phyloP scores from a whole-genome alignment of 2,329 filamentous ascomycete genomes.

The Colletotrichum sp. region DNA sequence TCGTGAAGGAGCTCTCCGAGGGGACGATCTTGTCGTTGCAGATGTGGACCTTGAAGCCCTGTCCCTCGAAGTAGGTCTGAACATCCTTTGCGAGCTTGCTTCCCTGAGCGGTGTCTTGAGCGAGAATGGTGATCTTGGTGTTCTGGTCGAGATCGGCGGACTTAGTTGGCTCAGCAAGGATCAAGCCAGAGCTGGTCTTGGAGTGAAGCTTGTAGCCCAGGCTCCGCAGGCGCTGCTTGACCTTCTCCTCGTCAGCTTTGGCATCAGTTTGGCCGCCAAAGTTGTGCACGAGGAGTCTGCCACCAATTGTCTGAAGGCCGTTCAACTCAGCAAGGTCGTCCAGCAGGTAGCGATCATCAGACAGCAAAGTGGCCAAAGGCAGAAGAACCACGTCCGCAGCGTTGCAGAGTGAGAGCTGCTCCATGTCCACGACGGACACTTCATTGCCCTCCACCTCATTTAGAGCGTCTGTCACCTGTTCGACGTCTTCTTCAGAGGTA shows the following conservation, averaged over 20 bases:
- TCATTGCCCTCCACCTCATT: background rate
- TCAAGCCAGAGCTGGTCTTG: background rate
- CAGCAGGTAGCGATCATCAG: background rate
- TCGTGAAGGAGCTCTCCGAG: background rate
- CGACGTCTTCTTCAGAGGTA: background rate
- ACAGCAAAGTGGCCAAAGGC: background rate
- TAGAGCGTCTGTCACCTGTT: background rate
- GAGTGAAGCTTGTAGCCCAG: background rate
- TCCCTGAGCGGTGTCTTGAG: background rate
- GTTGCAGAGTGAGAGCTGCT: background rate
- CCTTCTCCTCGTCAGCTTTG: background rate
- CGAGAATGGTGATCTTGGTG: background rate
- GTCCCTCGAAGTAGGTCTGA: background rate
- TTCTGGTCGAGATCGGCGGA: background rate
- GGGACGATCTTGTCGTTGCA: background rate
- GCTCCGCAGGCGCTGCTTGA: background rate
- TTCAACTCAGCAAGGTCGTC: background rate
- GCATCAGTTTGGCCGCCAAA: background rate
- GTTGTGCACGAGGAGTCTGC: background rate
- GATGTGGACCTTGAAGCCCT: background rate
- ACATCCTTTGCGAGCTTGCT: background rate
- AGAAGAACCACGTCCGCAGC: background rate
- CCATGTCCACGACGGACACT: background rate
- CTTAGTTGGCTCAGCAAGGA: background rate
- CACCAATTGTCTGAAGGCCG: background rate